Percentiles rank a stretch among this genome's conserved stretches.
phyloP scores from a whole-genome alignment of 148 eudicot genomes.

The Fagopyrum tataricum region DNA sequence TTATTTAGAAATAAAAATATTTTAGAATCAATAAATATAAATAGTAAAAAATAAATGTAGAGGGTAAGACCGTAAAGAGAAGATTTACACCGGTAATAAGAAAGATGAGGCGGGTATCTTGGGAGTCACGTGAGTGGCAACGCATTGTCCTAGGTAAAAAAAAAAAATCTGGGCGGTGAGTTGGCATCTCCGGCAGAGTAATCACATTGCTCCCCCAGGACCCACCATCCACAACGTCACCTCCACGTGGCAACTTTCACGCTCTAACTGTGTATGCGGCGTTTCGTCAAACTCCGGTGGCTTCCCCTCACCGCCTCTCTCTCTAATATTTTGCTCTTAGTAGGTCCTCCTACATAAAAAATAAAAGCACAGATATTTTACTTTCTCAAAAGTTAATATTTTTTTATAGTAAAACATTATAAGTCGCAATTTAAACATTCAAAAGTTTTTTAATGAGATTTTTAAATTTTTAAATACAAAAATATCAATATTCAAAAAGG shows the following conservation, averaged over 20 bases:
- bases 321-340: not conserved
- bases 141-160: conserved; percentile 1
- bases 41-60: no score
- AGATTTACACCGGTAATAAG: no score
- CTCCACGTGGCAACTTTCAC: conserved; percentile 8
- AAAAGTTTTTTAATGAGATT: no score
- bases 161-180: conserved; percentile 6
- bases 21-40: no score
- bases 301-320: not conserved
- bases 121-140: not conserved
- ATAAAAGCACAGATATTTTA: not conserved
- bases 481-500: no score
- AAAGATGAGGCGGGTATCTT: not conserved
- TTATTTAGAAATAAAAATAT: no score
- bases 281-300: not conserved
- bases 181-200: conserved; percentile 9
- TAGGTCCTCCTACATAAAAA: not conserved
- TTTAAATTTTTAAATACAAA: no score
- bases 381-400: not conserved
- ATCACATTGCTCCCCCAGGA: not conserved
- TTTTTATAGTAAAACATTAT: no score
- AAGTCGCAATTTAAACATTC: no score
- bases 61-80: no score
- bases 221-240: not conserved
- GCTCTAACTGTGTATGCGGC: conserved; percentile 11